Percentiles rank a stretch among this genome's conserved stretches.
These are phyloP conservation scores for Tulasnella sp. DNA, from an alignment of 768 basidiomycete species.

Conservation along the genomic window DNA sequence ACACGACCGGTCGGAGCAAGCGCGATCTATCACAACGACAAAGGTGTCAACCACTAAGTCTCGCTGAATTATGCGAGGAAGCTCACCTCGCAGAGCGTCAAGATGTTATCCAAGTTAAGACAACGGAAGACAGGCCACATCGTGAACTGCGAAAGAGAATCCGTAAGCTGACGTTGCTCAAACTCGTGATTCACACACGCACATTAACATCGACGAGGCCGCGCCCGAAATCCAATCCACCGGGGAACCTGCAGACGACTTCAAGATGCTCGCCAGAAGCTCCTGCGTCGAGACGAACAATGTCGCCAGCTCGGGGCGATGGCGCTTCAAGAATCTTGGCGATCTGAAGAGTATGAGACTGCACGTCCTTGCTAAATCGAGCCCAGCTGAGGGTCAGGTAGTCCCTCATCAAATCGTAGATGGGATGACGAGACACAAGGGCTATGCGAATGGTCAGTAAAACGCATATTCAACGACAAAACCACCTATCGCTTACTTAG, in stretches of 20 bases:
- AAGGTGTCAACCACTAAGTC: not conserved
- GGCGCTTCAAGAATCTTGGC: constrained; percentile 31
- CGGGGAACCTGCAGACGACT: constrained; percentile 82
- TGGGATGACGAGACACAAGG: constrained; percentile 81
- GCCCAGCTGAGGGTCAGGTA: constrained; percentile 95
- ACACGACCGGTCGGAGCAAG: constrained; percentile 78
- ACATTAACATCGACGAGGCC: constrained; percentile 82
- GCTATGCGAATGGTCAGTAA: constrained; percentile 32
- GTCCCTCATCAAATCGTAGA: constrained; percentile 92
- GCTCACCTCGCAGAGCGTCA: constrained; percentile 79
- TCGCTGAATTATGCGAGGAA: not conserved
- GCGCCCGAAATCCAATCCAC: constrained; percentile 85
- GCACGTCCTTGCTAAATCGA: constrained; percentile 86
- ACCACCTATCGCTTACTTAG: constrained; percentile 56
- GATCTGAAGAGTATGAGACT: constrained; percentile 62
- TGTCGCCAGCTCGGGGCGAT: constrained; percentile 75
- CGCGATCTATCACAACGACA: constrained; percentile 46
- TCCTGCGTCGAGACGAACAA: constrained; percentile 68
- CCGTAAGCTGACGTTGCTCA: not conserved
- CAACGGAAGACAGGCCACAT: constrained; percentile 96
- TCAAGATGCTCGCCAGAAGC: constrained; percentile 45
- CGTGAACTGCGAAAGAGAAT: constrained; percentile 41
- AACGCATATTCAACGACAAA: constrained; percentile 18
- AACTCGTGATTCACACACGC: not conserved
- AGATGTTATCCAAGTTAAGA: constrained; percentile 83